Base-by-base conservation (phyloP, 805 yeast genomes). In the Wickerhamiella azyma region DNA sequence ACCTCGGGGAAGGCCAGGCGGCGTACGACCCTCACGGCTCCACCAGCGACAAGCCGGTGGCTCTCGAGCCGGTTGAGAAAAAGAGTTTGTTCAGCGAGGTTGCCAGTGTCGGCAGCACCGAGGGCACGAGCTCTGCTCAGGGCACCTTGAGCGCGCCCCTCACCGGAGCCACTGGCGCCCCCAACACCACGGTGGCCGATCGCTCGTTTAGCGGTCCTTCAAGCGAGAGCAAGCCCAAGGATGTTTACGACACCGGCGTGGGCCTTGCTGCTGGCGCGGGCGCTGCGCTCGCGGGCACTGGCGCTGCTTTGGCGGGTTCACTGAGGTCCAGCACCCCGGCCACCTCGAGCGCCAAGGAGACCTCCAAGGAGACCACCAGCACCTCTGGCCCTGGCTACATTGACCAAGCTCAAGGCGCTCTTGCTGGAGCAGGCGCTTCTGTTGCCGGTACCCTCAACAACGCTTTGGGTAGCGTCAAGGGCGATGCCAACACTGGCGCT, bases 131-230 rank as follows among this genome's bases (percentile, higher is more conserved):
- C n/a, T n/a, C n/a, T n/a, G n/a, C n/a, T n/a, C n/a, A n/a, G n/a
- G n/a, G n/a, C n/a, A n/a, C n/a, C n/a, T n/a, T n/a, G n/a, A n/a
- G 30, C n/a, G 30, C 5, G n/a, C 11, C 14, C 33, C 3, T 13
- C 9, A 30, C 33, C 16, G 41, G 26, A 2, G 33, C 33, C 13
- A 21, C 38, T 6, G 37, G 17, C 16, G 13, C 28, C 17, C 13
- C 10, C 17, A 18, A 19, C 11, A 37, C 40, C 18, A 26, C 40
- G 2, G n/a, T 16, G 18, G 44, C 44, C 24, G 38, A 41, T 9
- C 7, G 11, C 16, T 41, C 44, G 13, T 41, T 41, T n/a, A 32
- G 32, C n/a, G 44, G 44, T 26, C 44, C 44, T 9, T 41, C 44
- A 2, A 24, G 38, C 11, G 38, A 41, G 39, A 37, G 35, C 13